phyloP scores from a whole-genome alignment of 371 early-diverging fungal genomes.

The Mortierella sp. region DNA sequence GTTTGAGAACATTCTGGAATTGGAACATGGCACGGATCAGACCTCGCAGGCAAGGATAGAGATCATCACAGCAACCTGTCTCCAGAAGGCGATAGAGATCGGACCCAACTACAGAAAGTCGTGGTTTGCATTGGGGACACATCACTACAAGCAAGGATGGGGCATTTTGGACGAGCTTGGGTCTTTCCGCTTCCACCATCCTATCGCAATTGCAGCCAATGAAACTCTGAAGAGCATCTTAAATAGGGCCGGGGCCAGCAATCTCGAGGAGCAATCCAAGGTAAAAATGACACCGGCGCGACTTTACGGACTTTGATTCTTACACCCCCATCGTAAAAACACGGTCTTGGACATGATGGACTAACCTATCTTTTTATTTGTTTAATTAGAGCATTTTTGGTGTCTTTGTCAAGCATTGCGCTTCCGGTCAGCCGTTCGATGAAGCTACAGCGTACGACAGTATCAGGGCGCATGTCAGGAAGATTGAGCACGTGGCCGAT shows the following conservation, averaged over 20 bases:
- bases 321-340: no score
- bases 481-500: conserved; percentile 19
- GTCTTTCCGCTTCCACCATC: conserved; percentile 48
- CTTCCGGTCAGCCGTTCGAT: conserved; percentile 54
- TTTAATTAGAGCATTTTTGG: conserved; percentile 40
- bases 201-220: conserved; percentile 46
- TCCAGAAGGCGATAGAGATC: conserved; percentile 49
- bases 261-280: conserved; percentile 39
- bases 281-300: not conserved
- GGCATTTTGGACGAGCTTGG: conserved; percentile 69
- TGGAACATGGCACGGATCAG: conserved; percentile 21
- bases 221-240: conserved; percentile 28
- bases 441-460: conserved; percentile 37
- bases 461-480: conserved; percentile 34
- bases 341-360: not conserved
- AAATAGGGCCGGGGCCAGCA: conserved; percentile 19
- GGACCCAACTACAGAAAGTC: conserved; percentile 60
- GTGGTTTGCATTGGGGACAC: conserved; percentile 76
- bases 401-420: conserved; percentile 55
- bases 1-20: conserved; percentile 32
- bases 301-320: no score
- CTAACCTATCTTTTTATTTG: not conserved
- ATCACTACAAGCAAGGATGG: conserved; percentile 74
- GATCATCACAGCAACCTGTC: conserved; percentile 33
- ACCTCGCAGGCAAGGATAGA: conserved; percentile 40